phyloP scores from a whole-genome alignment of 2,329 filamentous ascomycete species.

The Phialophora tarda region DNA sequence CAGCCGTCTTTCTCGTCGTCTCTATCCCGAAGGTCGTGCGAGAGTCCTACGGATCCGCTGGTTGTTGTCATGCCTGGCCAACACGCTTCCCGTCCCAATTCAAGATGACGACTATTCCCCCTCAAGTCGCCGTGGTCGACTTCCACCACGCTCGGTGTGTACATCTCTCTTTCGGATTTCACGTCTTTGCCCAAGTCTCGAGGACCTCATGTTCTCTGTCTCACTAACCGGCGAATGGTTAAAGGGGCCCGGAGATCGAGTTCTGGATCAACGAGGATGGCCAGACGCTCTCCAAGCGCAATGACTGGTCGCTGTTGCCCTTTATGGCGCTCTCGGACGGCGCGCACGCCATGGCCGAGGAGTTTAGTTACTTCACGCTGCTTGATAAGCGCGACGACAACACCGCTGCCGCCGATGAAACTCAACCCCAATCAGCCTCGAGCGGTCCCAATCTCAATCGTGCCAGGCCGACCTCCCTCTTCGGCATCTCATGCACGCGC shows the following conservation, averaged over 20 bases:
- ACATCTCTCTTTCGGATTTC: not conserved
- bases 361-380: slow-evolving; percentile 98
- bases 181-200: not conserved
- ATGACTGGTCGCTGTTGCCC: slow-evolving; percentile 88
- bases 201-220: not conserved
- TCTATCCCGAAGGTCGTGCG: not conserved
- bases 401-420: not conserved
- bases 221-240: slow-evolving; percentile 13
- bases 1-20: not conserved
- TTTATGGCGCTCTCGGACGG: slow-evolving; percentile 98
- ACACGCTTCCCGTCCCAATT: too few species aligned
- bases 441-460: not conserved
- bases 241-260: slow-evolving; percentile 87
- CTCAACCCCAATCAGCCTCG: not conserved
- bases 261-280: slow-evolving; percentile 81
- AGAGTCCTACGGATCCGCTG: not conserved
- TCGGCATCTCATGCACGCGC: slow-evolving; percentile 93
- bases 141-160: slow-evolving; percentile 74
- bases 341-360: slow-evolving; percentile 90
- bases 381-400: slow-evolving; percentile 53
- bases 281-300: slow-evolving; percentile 79
- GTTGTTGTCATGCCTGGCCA: slow-evolving; percentile 2
- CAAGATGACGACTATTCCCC: slow-evolving; percentile 45
- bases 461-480: slow-evolving; percentile 71
- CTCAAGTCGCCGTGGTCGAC: slow-evolving; percentile 78